A percentile compares a stretch with the other conserved stretches of the same genome.
Conservation (phyloP, 2,329 filamentous ascomycete genomes). For the Sphaerulina vaccinii region DNA sequence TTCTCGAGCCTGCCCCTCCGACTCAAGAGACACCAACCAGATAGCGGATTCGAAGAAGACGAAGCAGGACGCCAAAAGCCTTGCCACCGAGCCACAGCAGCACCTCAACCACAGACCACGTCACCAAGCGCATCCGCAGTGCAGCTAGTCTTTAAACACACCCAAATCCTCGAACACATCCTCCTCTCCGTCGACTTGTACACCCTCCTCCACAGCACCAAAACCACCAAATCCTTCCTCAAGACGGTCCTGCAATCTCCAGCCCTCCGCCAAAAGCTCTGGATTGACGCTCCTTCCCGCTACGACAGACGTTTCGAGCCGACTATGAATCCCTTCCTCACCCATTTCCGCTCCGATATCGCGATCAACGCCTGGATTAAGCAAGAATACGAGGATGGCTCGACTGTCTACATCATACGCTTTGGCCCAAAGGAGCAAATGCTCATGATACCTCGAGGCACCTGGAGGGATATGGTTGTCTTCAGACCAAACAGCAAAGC, state of each 20-base stretch:
- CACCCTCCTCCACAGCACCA: neutral
- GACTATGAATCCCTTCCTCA: neutral
- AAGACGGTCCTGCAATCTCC: neutral
- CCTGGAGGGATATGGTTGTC: conserved; percentile 2
- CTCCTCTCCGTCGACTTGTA: neutral
- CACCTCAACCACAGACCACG: neutral
- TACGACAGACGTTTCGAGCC: neutral
- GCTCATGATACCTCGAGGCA: neutral
- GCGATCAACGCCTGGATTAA: conserved; percentile 1
- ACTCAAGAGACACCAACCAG: too few species aligned
- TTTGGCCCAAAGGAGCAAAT: neutral
- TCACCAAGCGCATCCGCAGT: neutral
- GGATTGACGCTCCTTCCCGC: neutral
- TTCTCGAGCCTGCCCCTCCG: too few species aligned
- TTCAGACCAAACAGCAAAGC: neutral
- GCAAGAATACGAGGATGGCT: neutral
- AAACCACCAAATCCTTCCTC: neutral
- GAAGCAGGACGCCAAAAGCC: too few species aligned
- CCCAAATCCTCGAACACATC: conserved; percentile 1
- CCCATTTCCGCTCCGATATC: neutral
- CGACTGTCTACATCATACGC: neutral
- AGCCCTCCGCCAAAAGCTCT: neutral
- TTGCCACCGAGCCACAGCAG: neutral
- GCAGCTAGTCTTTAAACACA: neutral
- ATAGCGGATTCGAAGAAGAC: neutral